Percentiles rank a stretch among this genome's conserved stretches.
Conservation (phyloP, 1,284 basidiomycete species). For the Melampsora larici-populina region DNA sequence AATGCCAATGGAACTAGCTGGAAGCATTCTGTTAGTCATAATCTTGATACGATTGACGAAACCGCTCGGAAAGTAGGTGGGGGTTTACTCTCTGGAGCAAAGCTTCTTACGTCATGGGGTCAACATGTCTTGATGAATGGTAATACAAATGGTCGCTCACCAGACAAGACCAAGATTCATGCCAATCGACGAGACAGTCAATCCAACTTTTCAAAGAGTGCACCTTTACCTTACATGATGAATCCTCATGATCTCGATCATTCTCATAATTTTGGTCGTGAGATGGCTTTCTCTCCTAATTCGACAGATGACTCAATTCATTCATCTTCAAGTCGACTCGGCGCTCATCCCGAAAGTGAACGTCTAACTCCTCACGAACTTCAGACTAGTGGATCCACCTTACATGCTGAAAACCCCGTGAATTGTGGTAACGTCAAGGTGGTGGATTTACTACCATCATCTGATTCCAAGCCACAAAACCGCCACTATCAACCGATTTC, state of each 20-base stretch:
- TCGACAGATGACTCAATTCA: neutral
- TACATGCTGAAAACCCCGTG: neutral
- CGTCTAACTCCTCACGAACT: neutral
- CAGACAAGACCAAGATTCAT: neutral
- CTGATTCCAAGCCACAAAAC: neutral
- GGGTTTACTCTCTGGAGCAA: constrained; percentile 24
- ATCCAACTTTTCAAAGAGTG: constrained; percentile 33
- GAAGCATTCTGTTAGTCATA: constrained; percentile 23
- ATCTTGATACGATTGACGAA: constrained; percentile 39
- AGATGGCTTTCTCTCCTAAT: neutral
- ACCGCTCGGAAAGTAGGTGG: constrained; percentile 36
- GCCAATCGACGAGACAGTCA: neutral
- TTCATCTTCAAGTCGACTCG: neutral
- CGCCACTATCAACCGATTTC: constrained; percentile 11
- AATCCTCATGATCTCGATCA: neutral
- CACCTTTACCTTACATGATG: constrained; percentile 35
- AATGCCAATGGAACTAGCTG: constrained; percentile 6
- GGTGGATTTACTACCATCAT: constrained; percentile 7
- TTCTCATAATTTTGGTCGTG: neutral
- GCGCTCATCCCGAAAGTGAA: neutral
- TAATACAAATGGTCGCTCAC: neutral
- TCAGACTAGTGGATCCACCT: constrained; percentile 1
- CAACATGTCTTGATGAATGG: constrained; percentile 20
- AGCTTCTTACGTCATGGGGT: constrained; percentile 35
- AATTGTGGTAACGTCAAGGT: constrained; percentile 34